Conservation (phyloP, 257 asterid genomes). For the Rhazya stricta region DNA sequence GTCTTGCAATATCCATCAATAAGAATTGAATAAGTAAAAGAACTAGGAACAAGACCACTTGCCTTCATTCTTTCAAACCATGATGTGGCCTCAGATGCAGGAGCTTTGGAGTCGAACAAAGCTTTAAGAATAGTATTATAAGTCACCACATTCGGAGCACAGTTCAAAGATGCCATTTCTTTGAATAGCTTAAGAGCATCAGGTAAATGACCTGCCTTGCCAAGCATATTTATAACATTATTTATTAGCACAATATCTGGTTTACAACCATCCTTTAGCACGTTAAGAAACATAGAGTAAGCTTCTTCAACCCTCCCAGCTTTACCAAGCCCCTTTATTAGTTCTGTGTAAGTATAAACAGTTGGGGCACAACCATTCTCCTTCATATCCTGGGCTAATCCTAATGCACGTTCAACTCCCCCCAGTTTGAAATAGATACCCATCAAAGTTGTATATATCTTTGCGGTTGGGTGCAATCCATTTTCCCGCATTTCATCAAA, state of each 20-base stretch:
- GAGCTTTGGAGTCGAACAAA: constrained; percentile 63
- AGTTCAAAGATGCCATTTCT: constrained; percentile 67
- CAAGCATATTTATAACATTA: constrained; percentile 69
- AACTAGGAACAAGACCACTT: constrained; percentile 56
- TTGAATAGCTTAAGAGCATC: constrained; percentile 70
- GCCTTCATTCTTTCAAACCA: constrained; percentile 75
- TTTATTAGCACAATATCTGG: constrained; percentile 79
- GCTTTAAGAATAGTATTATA: constrained; percentile 78
- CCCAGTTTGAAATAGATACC: constrained; percentile 59
- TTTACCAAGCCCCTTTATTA: constrained; percentile 72
- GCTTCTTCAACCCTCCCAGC: constrained; percentile 76
- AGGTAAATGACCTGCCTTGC: constrained; percentile 52
- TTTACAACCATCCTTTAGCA: constrained; percentile 67
- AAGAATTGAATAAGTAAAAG: constrained; percentile 78
- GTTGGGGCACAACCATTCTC: constrained; percentile 55
- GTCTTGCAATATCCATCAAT: constrained; percentile 86
- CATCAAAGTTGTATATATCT: constrained; percentile 68
- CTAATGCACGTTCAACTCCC: constrained; percentile 54
- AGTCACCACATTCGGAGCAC: constrained; percentile 76
- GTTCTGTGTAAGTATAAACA: constrained; percentile 78
- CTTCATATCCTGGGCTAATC: constrained; percentile 67
- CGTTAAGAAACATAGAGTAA: constrained; percentile 52
- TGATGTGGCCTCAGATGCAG: constrained; percentile 41
- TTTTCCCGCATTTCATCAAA: constrained; percentile 85
- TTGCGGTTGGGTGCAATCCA: constrained; percentile 68